phyloP scores from a whole-genome alignment of 192 early-diverging fungal species.

The Pecoramyces ruminantium region DNA sequence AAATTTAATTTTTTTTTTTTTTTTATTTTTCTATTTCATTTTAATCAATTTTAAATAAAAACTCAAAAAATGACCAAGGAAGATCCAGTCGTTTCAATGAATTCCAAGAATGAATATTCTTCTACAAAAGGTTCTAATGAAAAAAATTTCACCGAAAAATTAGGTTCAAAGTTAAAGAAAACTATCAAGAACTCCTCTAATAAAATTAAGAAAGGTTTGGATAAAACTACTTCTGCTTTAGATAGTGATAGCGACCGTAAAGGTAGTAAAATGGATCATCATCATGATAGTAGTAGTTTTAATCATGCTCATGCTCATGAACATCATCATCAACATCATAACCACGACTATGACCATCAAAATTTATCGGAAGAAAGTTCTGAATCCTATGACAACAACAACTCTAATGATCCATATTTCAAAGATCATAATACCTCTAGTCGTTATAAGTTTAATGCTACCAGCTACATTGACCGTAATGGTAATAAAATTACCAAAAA shows the following conservation, averaged over 20 bases:
- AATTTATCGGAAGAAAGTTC: background rate
- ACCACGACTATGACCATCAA: background rate
- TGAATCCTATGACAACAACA: background rate
- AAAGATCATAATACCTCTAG: background rate
- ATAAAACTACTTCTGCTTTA: background rate
- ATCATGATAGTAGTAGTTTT: background rate
- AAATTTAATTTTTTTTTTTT: no score
- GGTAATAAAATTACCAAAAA: background rate
- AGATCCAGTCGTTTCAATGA: no score
- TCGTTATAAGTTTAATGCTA: background rate
- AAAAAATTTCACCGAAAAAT: no score
- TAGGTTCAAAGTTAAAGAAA: background rate
- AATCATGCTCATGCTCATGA: no score
- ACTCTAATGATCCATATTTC: background rate
- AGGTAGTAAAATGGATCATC: background rate
- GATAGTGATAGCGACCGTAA: background rate
- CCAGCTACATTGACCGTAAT: no score
- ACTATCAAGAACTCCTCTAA: background rate
- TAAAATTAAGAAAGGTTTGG: background rate
- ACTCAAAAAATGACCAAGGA: no score
- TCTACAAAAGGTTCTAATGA: background rate
- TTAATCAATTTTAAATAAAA: no score
- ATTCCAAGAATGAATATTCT: background rate
- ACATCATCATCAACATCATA: no score
- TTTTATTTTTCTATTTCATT: no score